A percentile compares a stretch with the other conserved stretches of the same genome.
These are phyloP conservation scores for Arctium lappa DNA, from an alignment of 129 eudicot species.

Conservation along the genomic window DNA sequence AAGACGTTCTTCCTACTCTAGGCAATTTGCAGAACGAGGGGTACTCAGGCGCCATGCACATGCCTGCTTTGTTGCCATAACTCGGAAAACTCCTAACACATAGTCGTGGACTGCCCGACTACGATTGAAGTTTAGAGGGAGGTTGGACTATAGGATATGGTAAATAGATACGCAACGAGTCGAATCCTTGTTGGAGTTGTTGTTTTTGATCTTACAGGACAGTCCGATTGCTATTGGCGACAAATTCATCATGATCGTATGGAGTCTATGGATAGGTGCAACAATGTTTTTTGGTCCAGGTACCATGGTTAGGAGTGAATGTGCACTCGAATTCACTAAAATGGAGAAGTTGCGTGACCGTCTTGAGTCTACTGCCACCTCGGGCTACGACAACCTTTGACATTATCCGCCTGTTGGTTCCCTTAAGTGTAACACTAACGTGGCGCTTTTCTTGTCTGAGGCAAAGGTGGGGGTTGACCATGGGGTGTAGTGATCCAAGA, in stretches of 20 bases:
- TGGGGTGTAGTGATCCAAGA: too few relatives aligned
- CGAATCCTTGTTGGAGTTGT: too few relatives aligned
- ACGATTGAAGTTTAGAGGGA: too few relatives aligned
- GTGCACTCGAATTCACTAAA: not conserved
- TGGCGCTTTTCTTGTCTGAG: not conserved
- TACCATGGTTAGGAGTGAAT: not conserved
- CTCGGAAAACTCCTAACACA: not conserved
- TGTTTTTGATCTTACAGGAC: not conserved
- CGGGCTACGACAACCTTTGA: not conserved
- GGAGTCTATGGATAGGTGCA: not conserved
- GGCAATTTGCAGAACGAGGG: too few relatives aligned
- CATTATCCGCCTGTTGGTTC: not conserved
- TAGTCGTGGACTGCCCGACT: too few relatives aligned
- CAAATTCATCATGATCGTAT: not conserved
- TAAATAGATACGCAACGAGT: too few relatives aligned
- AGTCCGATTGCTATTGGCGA: too few relatives aligned
- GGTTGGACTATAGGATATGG: too few relatives aligned
- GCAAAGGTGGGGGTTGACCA: not conserved
- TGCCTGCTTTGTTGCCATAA: not conserved
- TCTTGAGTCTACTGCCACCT: not conserved
- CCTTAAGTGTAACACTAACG: not conserved
- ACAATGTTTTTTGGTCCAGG: not conserved
- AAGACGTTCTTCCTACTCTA: too few relatives aligned
- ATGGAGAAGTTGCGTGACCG: too few relatives aligned
- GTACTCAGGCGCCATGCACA: not conserved